phyloP scores from a whole-genome alignment of 1,284 basidiomycete genomes.

The Fomes fomentarius region DNA sequence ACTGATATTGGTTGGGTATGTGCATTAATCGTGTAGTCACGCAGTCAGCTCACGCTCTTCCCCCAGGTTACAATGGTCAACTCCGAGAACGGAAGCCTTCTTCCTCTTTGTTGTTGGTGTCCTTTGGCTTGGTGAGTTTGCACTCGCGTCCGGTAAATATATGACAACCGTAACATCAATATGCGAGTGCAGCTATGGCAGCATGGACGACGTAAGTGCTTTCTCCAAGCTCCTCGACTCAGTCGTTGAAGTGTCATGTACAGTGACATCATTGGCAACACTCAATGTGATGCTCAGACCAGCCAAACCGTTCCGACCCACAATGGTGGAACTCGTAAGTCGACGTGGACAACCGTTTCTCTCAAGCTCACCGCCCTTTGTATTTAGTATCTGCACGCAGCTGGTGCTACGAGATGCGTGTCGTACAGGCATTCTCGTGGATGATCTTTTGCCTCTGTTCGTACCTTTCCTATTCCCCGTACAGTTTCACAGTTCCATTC shows the following conservation, averaged over 20 bases:
- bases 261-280: slow-evolving; percentile 70
- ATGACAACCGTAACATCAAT: neutral
- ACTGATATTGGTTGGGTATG: slow-evolving; percentile 40
- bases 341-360: neutral
- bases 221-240: neutral
- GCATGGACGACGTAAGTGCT: slow-evolving; percentile 71
- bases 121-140: slow-evolving; percentile 68
- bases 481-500: slow-evolving; percentile 9
- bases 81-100: slow-evolving; percentile 62
- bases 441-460: slow-evolving; percentile 61
- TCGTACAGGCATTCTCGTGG: slow-evolving; percentile 80
- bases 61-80: slow-evolving; percentile 66
- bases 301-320: slow-evolving; percentile 52
- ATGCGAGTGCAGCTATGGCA: slow-evolving; percentile 56
- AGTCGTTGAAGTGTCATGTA: neutral
- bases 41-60: neutral
- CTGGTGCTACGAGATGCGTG: slow-evolving; percentile 80
- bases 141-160: neutral
- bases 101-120: slow-evolving; percentile 57
- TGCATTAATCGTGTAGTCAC: neutral
- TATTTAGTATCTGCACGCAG: slow-evolving; percentile 57
- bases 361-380: slow-evolving; percentile 3
- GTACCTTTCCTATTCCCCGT: slow-evolving; percentile 44
- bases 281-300: slow-evolving; percentile 62
- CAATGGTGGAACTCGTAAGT: slow-evolving; percentile 54